phyloP scores from a whole-genome alignment of 768 basidiomycete genomes.

The Hericium coralloides region DNA sequence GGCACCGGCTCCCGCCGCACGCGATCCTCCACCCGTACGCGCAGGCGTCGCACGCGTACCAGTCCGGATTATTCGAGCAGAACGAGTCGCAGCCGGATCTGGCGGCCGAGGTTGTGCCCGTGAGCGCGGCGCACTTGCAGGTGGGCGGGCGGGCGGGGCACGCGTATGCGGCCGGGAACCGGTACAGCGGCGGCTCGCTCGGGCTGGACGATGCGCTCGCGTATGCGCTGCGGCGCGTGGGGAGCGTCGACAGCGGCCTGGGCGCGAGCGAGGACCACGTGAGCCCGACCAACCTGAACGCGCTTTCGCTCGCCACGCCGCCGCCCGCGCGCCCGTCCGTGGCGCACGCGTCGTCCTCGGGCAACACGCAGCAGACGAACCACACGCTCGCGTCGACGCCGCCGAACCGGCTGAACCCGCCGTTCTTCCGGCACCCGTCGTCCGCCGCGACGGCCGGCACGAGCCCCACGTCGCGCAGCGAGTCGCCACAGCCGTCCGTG shows the following conservation, averaged over 20 bases:
- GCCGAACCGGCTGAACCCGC: conserved; percentile 16
- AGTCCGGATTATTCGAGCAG: background rate
- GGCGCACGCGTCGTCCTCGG: background rate
- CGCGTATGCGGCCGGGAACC: conserved; percentile 8
- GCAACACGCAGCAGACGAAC: conserved; percentile 5
- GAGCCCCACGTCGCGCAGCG: conserved; percentile 18
- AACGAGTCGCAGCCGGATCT: background rate
- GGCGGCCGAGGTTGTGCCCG: background rate
- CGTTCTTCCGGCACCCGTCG: conserved; percentile 15
- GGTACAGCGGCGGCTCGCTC: conserved; percentile 20
- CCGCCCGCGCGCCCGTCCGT: background rate
- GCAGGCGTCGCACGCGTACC: background rate
- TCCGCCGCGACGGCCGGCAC: conserved; percentile 7
- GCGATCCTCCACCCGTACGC: conserved; percentile 12
- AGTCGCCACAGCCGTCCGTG: conserved; percentile 35
- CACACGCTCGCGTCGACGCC: conserved; percentile 22
- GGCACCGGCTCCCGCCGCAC: conserved; percentile 29
- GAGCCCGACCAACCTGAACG: background rate
- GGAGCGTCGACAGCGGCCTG: conserved; percentile 35
- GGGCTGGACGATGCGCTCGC: conserved; percentile 59
- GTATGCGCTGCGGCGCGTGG: conserved; percentile 28
- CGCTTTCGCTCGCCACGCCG: conserved; percentile 1
- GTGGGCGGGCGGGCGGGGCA: background rate
- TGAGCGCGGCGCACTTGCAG: background rate
- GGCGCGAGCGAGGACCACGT: conserved; percentile 36